Conservation (phyloP, 2,329 filamentous ascomycete species). For the Aspergillus vadensis region DNA sequence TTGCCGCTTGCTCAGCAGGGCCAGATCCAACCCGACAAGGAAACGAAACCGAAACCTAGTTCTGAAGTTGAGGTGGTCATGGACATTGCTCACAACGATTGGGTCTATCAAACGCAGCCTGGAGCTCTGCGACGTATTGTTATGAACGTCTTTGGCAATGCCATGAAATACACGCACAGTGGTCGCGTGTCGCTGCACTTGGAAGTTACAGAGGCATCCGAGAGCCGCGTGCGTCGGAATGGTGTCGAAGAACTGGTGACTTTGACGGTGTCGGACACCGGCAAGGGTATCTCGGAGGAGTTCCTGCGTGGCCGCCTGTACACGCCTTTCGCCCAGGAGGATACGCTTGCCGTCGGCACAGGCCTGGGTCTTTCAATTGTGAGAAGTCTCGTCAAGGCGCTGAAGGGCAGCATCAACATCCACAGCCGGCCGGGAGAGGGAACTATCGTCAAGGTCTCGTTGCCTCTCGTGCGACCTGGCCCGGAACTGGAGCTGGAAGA, state of each 20-base stretch:
- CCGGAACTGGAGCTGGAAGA: conserved; percentile 24
- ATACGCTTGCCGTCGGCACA: conserved; percentile 54
- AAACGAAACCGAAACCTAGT: conserved; percentile 9
- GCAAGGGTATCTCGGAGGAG: conserved; percentile 65
- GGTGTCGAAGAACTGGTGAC: conserved; percentile 38
- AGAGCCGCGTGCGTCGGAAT: conserved; percentile 34
- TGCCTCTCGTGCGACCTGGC: conserved; percentile 44
- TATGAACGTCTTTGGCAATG: conserved; percentile 65
- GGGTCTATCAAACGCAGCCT: conserved; percentile 58
- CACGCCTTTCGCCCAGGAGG: conserved; percentile 61
- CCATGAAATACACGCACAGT: conserved; percentile 61
- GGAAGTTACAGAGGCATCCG: conserved; percentile 30
- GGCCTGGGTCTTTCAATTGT: conserved; percentile 67
- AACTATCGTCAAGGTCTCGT: conserved; percentile 55
- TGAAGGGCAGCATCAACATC: conserved; percentile 62
- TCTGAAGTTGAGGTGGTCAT: conserved; percentile 52
- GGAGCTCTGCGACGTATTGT: conserved; percentile 59
- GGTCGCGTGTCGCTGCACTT: conserved; percentile 55
- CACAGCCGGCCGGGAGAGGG: conserved; percentile 56
- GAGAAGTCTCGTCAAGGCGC: conserved; percentile 59
- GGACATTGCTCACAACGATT: conserved; percentile 54
- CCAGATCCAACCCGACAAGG: neutral
- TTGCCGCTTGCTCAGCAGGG: conserved; percentile 14
- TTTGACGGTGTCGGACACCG: conserved; percentile 63
- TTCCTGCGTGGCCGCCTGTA: conserved; percentile 64